A percentile compares a stretch with the other conserved stretches of the same genome.
Evolutionary conservation across 202 grass and related monocot genomes (phyloP).

Genomic region (Miscanthus sacchariflorus): DNA sequence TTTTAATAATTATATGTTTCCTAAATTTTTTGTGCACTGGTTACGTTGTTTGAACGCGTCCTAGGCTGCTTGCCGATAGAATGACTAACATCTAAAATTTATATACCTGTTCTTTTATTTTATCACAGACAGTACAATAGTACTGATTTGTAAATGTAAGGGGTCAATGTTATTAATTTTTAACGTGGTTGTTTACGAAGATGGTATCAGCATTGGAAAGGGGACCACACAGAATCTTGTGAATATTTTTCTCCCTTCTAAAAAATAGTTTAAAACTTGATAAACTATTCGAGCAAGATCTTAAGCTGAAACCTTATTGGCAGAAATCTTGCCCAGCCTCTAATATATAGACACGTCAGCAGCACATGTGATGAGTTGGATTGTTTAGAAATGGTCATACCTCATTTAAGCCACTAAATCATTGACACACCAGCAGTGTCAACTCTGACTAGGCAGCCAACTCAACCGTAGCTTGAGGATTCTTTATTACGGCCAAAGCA

Average conservation of each 20-base stretch:
- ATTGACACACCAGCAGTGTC: slow-evolving; percentile 30
- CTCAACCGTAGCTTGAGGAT: slow-evolving; percentile 13
- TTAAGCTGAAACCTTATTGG: slow-evolving; percentile 35
- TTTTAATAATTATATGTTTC: no score
- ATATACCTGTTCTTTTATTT: neutral
- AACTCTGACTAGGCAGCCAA: neutral
- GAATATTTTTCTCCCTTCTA: slow-evolving; percentile 24
- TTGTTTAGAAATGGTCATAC: neutral
- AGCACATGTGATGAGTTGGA: slow-evolving; percentile 25
- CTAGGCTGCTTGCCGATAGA: neutral
- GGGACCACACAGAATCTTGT: slow-evolving; percentile 2
- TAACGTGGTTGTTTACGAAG: neutral
- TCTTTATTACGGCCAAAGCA: neutral
- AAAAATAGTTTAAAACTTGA: slow-evolving; percentile 7
- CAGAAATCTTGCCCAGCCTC: neutral
- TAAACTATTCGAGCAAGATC: slow-evolving; percentile 30
- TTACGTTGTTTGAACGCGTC: neutral
- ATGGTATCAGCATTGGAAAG: neutral
- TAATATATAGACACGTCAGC: slow-evolving; percentile 53
- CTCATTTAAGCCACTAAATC: neutral
- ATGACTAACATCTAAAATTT: neutral
- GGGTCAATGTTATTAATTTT: slow-evolving; percentile 9
- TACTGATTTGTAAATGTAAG: neutral
- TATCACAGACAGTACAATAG: neutral
- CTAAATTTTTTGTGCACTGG: no score